Evolutionary conservation across 2,329 filamentous ascomycete genomes (phyloP), one percentile per base, ranked within the genome.

Genomic region (Colletotrichum tropicale): DNA sequence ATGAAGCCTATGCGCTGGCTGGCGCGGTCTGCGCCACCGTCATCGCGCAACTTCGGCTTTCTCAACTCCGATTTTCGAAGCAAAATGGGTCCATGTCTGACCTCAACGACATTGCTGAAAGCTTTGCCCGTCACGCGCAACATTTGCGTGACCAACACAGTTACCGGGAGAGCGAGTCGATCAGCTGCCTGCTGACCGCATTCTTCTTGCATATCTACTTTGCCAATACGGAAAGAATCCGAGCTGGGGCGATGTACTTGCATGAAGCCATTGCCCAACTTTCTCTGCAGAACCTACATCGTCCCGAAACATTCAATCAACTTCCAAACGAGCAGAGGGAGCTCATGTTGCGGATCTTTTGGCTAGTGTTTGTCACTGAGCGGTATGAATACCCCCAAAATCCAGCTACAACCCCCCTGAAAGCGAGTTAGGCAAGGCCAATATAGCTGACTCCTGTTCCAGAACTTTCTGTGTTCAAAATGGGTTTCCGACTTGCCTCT

Each of bases 201-300:
- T 81, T 82, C 68, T 81, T 82, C 52, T 70, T 82, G 2, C 80
- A 82, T 56, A 74, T 82, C 21, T 82, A 82, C 58, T 81, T 79
- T 36, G 78, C 81, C 36, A 82, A 82, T 10, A 78, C 80, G 10
- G 74, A 78, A n/a, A 82, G 81, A 32, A 32, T 81, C n/a, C 74
- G 79, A 28, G 26, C 56, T 32, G 56, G 56, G 26, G 56, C 56
- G 3, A 32, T 60, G 24, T 60, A 60, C 16, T 32, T 60, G 56
- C 56, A 60, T 32, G 56, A 60, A 32, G 56, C 56, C 7, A 60
- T 60, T 28, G 56, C 56, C 6, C 56, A 60, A n/a, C 56, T 60
- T 21, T 52, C 43, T 52, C 6, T 52, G 0, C 43, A 52, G n/a
- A 52, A 21, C 43, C 43, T 52, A 13, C 43, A 52, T 13, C 43